A percentile compares a stretch with the other conserved stretches of the same genome.
Conservation (phyloP, 2,329 filamentous ascomycete species). For the Colletotrichum neosansevieriae region DNA sequence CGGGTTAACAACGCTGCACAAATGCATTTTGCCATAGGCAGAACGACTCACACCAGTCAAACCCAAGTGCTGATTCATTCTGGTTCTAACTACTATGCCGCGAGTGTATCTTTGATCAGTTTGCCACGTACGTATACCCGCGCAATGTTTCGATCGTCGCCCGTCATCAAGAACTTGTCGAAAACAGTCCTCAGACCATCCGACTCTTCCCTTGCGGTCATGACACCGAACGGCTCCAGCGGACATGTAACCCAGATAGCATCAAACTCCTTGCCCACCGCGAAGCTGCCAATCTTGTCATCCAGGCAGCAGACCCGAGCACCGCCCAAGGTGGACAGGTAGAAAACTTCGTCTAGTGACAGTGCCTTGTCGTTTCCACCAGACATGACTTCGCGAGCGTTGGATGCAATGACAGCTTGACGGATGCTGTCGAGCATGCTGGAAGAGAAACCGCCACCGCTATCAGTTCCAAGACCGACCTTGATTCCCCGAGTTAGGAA, state of each 20-base stretch:
- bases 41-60: neutral
- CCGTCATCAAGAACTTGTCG: conserved; percentile 75
- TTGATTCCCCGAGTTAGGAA: conserved; percentile 70
- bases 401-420: conserved; percentile 67
- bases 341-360: conserved; percentile 66
- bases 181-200: conserved; percentile 62
- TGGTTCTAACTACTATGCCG: neutral
- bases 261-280: conserved; percentile 72
- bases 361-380: conserved; percentile 58
- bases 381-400: conserved; percentile 58
- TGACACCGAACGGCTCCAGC: conserved; percentile 52
- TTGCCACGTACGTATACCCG: conserved; percentile 65
- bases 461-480: conserved; percentile 75
- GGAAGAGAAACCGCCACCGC: conserved; percentile 71
- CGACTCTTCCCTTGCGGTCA: conserved; percentile 64
- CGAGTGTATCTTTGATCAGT: conserved; percentile 35
- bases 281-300: conserved; percentile 67
- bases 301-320: conserved; percentile 68
- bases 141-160: conserved; percentile 71
- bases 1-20: neutral
- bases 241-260: conserved; percentile 62
- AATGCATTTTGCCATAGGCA: no score
- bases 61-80: neutral
- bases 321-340: conserved; percentile 71
- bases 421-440: conserved; percentile 70